Evolutionary conservation across 371 early-diverging fungal genomes (phyloP), one percentile per base, ranked within the genome.

Genomic region (Zychaea mexicana): DNA sequence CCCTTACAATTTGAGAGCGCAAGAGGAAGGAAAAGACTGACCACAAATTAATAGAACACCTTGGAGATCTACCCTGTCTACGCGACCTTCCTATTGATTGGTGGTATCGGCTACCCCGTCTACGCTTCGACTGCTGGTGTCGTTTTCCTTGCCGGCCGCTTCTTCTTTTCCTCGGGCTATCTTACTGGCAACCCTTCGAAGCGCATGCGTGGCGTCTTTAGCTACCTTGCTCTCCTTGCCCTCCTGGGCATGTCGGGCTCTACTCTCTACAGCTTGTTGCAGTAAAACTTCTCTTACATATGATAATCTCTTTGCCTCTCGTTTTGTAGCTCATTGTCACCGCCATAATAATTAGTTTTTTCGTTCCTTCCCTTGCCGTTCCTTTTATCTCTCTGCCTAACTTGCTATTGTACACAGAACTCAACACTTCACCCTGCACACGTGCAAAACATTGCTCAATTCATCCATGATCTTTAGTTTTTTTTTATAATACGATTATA

Each of bases 151-250:
- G 30, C 76, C 2, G 86, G 88, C 38, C 76, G 85, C 4, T 52
- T 74, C 56, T n/a, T 75, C 46, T 87, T 79, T 52, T 78, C 75
- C n/a, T 49, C 60, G 13, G 86, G 88, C 10, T 88, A 90, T 68
- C 62, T 65, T 10, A 74, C 84, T n/a, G 90, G 90, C 21, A 72
- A 84, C 7, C 88, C 88, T 19, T 13, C 38, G 24, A 83, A 82
- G 60, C 76, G 88, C 39, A 21, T 79, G 66, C 65, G 65, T 65
- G 65, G 65, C 31, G 59, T 42, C 19, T 52, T 65, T 22, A 52
- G 52, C 27, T 65, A 65, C 52, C 13, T 82, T 21, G 85, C 77
- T 33, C 19, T 79, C 33, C 47, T 88, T 8, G 66, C 66, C 6
- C 61, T 85, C 54, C 56, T 82, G 2, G 76, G 71, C 21, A 68